Base-by-base conservation (phyloP, 2,329 filamentous ascomycete genomes). In the Leptographium radiaticola region DNA sequence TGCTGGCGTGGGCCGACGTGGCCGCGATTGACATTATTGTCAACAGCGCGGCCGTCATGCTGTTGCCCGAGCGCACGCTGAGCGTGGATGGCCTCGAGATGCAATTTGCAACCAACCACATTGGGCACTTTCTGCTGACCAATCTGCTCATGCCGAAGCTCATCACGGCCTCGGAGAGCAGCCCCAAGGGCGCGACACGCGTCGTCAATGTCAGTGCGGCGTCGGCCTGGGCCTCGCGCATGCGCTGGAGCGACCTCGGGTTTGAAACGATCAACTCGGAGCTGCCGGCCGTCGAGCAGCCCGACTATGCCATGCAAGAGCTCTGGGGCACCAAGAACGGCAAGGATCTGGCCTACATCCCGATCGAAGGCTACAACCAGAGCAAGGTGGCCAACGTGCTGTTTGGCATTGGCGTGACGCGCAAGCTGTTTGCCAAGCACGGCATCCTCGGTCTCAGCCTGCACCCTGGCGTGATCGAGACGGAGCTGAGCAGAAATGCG, bases 351-450 rank as follows among this genome's bases (percentile, higher is more conserved):
- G 63, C 30, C 59, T 70, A 7, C 66, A 66, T 8, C 58, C 58
- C 1, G 64, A 64, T 55, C 66, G 60, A 70, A 18, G 74, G 72
- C 2, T 79, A 79, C 57, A 68, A 67, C 5, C 73, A 75, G 58
- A 73, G 70, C 59, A 79, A 79, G 62, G 72, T 73, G 25, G 74
- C 74, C 4, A 75, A 77, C 52, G 71, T 77, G 10, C 58, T 75
- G 48, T 73, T 74, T 55, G 70, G 66, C 1, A 54, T 70, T 31
- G 66, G 62, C 25, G 60, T 74, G 13, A 69, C 71, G 15, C 59
- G 68, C 30, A 68, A 46, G 63, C 66, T 11, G 53, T 74, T 25
- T 70, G 74, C 55, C 69, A 71, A n/a, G 71, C 11, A 72, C 38
- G 63, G 66, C 55, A 55, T 58, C 45, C 31, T 45, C n/a, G 33